Conservation (phyloP, 176 grass and related monocot genomes). For the sorghum (Sorghum bicolor) region DNA sequence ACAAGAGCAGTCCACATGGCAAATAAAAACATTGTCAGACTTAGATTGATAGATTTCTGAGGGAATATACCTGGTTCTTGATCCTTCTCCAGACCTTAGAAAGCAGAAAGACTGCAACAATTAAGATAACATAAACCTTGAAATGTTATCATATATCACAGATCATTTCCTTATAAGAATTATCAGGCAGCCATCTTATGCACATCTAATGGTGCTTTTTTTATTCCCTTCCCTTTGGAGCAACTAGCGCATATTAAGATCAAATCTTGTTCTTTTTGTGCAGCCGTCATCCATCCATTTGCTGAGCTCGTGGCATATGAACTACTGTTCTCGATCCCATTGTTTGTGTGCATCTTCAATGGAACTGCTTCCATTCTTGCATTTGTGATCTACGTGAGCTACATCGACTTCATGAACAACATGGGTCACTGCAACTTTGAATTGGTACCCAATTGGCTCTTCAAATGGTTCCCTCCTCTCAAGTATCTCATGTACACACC, state of each 20-base stretch:
- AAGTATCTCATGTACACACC: constrained; percentile 98
- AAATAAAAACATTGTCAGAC: background rate
- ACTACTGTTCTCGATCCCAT: constrained; percentile 57
- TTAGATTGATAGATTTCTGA: background rate
- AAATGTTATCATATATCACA: background rate
- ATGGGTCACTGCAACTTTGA: constrained; percentile 97
- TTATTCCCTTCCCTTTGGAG: background rate
- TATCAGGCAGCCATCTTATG: background rate
- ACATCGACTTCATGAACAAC: constrained; percentile 98
- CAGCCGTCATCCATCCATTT: constrained; percentile 95
- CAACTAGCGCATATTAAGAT: background rate
- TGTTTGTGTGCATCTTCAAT: constrained; percentile 33
- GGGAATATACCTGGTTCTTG: background rate
- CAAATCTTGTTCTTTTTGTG: background rate
- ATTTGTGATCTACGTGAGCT: constrained; percentile 41
- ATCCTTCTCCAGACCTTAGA: background rate
- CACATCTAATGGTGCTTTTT: background rate
- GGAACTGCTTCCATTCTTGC: constrained; percentile 44
- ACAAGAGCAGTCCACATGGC: background rate
- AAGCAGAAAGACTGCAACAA: constrained; percentile 17
- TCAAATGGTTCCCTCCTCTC: constrained; percentile 68
- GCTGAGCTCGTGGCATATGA: constrained; percentile 73
- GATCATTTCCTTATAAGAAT: background rate
- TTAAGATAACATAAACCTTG: background rate
- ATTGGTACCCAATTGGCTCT: constrained; percentile 67